A percentile compares a stretch with the other conserved stretches of the same genome.
phyloP scores from a whole-genome alignment of 805 yeast genomes.

The Barnettozyma californica region DNA sequence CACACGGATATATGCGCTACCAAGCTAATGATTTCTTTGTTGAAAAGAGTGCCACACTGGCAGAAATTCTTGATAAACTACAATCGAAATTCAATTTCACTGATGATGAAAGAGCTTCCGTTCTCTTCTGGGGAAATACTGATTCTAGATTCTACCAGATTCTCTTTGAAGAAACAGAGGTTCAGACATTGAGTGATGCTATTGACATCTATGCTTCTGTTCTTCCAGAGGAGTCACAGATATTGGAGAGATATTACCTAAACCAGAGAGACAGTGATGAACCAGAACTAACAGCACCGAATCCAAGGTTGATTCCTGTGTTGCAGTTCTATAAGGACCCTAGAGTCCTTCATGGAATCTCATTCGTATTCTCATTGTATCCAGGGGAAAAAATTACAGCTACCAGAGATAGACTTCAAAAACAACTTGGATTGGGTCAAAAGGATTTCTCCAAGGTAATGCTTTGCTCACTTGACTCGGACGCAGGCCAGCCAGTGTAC shows the following conservation, averaged over 20 bases:
- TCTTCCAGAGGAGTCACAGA: constrained; percentile 36
- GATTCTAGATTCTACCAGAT: constrained; percentile 32
- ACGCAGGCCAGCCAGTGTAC: constrained; percentile 34
- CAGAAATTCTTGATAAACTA: constrained; percentile 49
- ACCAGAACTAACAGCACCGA: constrained; percentile 19
- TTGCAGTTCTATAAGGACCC: constrained; percentile 73
- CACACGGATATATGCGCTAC: constrained; percentile 63
- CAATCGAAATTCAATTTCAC: constrained; percentile 49
- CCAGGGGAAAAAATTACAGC: constrained; percentile 61
- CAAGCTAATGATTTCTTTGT: constrained; percentile 65
- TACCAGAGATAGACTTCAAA: constrained; percentile 63
- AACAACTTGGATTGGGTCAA: constrained; percentile 67
- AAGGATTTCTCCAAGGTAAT: constrained; percentile 75
- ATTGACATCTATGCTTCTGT: constrained; percentile 41
- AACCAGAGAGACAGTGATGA: constrained; percentile 16
- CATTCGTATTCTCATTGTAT: constrained; percentile 70
- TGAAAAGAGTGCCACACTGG: constrained; percentile 54
- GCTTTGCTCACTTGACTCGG: constrained; percentile 33
- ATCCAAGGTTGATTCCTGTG: constrained; percentile 51
- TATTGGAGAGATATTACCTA: constrained; percentile 20
- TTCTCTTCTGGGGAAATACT: constrained; percentile 53
- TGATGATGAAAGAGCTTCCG: constrained; percentile 38
- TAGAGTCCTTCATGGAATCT: constrained; percentile 68
- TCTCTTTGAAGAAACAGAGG: constrained; percentile 30
- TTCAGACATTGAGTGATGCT: constrained; percentile 35